These are phyloP conservation scores for Vaccinium myrtillus DNA, from an alignment of 148 eudicot genomes.

Conservation along the genomic window DNA sequence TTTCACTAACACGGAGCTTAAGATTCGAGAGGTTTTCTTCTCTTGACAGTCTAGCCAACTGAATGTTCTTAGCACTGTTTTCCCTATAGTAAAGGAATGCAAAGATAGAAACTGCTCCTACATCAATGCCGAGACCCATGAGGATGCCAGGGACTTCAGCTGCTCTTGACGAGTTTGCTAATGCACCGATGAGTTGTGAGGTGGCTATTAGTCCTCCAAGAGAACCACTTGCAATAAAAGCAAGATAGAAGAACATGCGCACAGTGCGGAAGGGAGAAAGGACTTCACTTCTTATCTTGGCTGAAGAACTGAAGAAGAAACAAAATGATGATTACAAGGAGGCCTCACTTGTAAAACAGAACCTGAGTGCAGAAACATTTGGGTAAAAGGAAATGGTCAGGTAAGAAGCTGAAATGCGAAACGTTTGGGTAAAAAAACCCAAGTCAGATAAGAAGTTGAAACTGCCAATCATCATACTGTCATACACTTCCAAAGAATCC, in stretches of 20 bases:
- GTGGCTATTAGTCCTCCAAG: slow-evolving; percentile 80
- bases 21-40: slow-evolving; percentile 86
- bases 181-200: slow-evolving; percentile 63
- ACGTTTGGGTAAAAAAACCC: neutral
- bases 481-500: neutral
- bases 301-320: slow-evolving; percentile 72
- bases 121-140: slow-evolving; percentile 77
- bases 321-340: slow-evolving; percentile 36
- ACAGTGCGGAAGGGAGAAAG: slow-evolving; percentile 91
- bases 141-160: slow-evolving; percentile 58
- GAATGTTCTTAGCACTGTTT: slow-evolving; percentile 73
- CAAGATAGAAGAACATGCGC: slow-evolving; percentile 95
- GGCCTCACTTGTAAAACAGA: slow-evolving; percentile 30
- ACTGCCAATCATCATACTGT: neutral
- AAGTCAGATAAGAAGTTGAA: slow-evolving; percentile 23
- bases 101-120: slow-evolving; percentile 76
- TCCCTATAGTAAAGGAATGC: slow-evolving; percentile 80
- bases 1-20: slow-evolving; percentile 71
- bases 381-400: slow-evolving; percentile 19
- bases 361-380: slow-evolving; percentile 25
- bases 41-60: slow-evolving; percentile 75
- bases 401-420: neutral
- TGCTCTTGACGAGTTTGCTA: slow-evolving; percentile 68
- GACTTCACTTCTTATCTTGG: slow-evolving; percentile 94
- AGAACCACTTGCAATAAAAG: slow-evolving; percentile 83